phyloP scores from a whole-genome alignment of 208 protist species.

The Borovskyia barvae region DNA sequence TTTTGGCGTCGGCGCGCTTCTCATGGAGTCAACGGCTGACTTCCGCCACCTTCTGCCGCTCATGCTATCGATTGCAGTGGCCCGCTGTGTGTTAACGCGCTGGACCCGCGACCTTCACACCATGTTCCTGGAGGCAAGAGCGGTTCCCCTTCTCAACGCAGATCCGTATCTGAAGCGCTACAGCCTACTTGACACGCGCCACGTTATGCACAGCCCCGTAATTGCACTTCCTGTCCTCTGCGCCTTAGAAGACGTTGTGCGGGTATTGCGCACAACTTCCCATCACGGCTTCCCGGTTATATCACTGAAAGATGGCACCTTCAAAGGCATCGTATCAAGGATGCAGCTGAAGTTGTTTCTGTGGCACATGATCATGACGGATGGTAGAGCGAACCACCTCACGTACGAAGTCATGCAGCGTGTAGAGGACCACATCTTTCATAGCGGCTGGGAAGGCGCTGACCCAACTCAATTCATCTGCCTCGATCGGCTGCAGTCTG shows the following conservation, averaged over 20 bases:
- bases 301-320: constrained; percentile 38
- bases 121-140: constrained; percentile 37
- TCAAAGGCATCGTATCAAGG: constrained; percentile 48
- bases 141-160: constrained; percentile 49
- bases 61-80: constrained; percentile 50
- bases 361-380: constrained; percentile 45
- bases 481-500: neutral
- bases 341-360: constrained; percentile 43
- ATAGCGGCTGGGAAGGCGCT: constrained; percentile 13
- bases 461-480: constrained; percentile 15
- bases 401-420: constrained; percentile 33
- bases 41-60: constrained; percentile 54
- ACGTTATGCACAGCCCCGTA: constrained; percentile 43
- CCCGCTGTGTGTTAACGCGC: constrained; percentile 30
- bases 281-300: constrained; percentile 62
- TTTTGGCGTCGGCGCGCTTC: constrained; percentile 40
- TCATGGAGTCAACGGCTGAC: constrained; percentile 52
- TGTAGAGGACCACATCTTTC: constrained; percentile 27
- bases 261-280: constrained; percentile 23
- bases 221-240: constrained; percentile 37
- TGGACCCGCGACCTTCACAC: constrained; percentile 45
- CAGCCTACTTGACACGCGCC: constrained; percentile 37
- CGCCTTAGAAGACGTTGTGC: constrained; percentile 28
- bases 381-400: constrained; percentile 22
- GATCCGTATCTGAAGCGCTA: constrained; percentile 42